These are phyloP conservation scores for Suaeda aralocaspica DNA, from an alignment of 148 eudicot species.

Conservation along the genomic window DNA sequence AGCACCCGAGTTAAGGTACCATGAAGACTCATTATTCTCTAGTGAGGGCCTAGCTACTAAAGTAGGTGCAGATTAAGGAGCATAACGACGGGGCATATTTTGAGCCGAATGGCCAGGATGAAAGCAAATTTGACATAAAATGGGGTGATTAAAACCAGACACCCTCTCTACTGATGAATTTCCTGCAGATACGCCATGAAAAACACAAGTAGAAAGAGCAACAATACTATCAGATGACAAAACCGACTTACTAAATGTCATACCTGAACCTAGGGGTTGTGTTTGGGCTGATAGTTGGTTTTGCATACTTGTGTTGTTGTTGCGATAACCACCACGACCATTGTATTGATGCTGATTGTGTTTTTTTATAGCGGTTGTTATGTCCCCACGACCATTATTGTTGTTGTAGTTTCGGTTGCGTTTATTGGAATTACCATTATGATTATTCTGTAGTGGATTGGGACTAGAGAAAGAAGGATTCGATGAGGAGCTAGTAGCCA, in stretches of 20 bases:
- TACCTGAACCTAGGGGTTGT: not conserved
- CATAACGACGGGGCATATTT: not conserved
- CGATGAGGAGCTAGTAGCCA: not conserved
- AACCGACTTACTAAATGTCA: not conserved
- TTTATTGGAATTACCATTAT: not conserved
- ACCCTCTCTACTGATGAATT: not conserved
- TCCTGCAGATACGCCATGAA: not conserved
- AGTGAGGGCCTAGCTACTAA: not conserved
- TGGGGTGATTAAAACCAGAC: not conserved
- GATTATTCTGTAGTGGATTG: not conserved
- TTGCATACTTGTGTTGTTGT: not conserved
- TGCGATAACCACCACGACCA: not conserved
- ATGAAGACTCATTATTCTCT: slow-evolving; percentile 4
- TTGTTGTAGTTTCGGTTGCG: not conserved
- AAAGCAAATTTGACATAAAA: slow-evolving; percentile 5
- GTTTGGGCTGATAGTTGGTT: not conserved
- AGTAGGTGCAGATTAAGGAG: not conserved
- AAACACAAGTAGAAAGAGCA: not conserved
- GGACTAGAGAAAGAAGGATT: not conserved
- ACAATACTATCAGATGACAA: not conserved
- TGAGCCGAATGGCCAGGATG: slow-evolving; percentile 4
- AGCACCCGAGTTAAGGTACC: slow-evolving; percentile 6
- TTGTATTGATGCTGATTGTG: not conserved
- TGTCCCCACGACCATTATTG: not conserved
- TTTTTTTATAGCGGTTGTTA: not conserved